Conservation (phyloP, 2,329 filamentous ascomycete genomes). For the Diaporthe citri region DNA sequence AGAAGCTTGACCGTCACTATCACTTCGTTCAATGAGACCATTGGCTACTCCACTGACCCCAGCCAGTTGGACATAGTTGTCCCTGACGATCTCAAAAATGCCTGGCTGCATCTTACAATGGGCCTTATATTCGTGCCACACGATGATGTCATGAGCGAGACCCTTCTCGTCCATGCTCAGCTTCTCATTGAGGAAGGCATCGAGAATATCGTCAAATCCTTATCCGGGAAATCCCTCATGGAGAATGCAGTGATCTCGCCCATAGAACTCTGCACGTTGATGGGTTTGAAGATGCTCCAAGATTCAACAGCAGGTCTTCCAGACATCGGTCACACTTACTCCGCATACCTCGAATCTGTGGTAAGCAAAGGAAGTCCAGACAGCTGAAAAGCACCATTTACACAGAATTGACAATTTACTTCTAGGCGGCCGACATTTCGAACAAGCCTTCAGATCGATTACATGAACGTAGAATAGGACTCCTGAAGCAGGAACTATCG, state of each 20-base stretch:
- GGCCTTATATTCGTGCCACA: background rate
- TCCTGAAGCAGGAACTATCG: background rate
- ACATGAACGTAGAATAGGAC: background rate
- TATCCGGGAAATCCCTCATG: background rate
- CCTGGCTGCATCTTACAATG: conserved; percentile 8
- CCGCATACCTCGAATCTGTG: conserved; percentile 55
- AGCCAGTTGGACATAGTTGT: background rate
- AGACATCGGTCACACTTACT: conserved; percentile 57
- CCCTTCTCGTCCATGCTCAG: background rate
- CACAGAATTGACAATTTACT: background rate
- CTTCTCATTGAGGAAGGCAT: background rate
- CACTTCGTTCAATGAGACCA: background rate
- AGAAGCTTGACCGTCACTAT: background rate
- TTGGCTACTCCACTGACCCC: background rate
- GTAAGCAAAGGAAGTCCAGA: conserved; percentile 38
- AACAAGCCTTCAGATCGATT: background rate
- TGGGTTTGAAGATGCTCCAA: conserved; percentile 54
- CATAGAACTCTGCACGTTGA: conserved; percentile 56
- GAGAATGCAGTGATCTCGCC: conserved; percentile 51
- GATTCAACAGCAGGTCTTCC: conserved; percentile 54
- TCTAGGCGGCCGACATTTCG: background rate
- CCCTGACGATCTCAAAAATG: conserved; percentile 8
- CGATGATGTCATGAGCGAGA: conserved; percentile 7
- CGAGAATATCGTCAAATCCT: background rate
- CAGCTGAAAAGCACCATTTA: background rate